Evolutionary conservation across 768 basidiomycete genomes (phyloP).

Genomic region (Asterophora parasitica): DNA sequence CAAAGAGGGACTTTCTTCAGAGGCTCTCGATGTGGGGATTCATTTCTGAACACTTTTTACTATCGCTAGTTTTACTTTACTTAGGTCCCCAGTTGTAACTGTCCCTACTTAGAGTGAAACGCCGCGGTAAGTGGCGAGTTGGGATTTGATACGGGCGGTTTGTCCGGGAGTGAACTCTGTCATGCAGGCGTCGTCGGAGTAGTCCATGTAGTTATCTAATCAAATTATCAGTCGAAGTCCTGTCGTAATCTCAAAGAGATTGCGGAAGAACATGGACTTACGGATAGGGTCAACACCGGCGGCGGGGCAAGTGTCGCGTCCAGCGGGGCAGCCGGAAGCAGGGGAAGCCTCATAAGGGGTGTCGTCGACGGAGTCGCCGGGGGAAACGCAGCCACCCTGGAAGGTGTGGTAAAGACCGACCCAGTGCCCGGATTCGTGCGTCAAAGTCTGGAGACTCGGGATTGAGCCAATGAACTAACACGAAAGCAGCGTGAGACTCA

Average conservation of each 20-base stretch:
- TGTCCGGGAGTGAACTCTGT: slow-evolving; percentile 44
- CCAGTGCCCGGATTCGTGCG: slow-evolving; percentile 62
- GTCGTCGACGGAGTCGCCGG: slow-evolving; percentile 41
- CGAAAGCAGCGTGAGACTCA: slow-evolving; percentile 3
- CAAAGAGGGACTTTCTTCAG: too few species aligned
- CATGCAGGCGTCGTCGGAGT: slow-evolving; percentile 48
- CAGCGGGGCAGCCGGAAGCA: slow-evolving; percentile 37
- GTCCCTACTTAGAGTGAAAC: slow-evolving; percentile 20
- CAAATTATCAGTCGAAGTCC: too few species aligned
- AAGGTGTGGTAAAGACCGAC: slow-evolving; percentile 56
- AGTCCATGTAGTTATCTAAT: slow-evolving; percentile 51
- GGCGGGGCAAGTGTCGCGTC: slow-evolving; percentile 31
- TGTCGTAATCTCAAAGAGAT: too few species aligned
- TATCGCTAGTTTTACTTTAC: too few species aligned
- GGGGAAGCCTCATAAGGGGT: slow-evolving; percentile 42
- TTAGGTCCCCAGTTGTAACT: too few species aligned
- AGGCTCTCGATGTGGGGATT: too few species aligned
- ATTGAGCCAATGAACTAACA: too few species aligned
- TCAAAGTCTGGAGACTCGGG: slow-evolving; percentile 32
- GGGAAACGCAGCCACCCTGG: slow-evolving; percentile 41
- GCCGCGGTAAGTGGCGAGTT: slow-evolving; percentile 42
- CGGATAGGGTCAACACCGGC: slow-evolving; percentile 44
- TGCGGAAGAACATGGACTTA: slow-evolving; percentile 17
- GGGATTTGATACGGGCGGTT: slow-evolving; percentile 32
- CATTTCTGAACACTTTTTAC: too few species aligned